These are phyloP conservation scores for Polygonum maritimum DNA, from an alignment of 148 eudicot genomes.

Conservation along the genomic window DNA sequence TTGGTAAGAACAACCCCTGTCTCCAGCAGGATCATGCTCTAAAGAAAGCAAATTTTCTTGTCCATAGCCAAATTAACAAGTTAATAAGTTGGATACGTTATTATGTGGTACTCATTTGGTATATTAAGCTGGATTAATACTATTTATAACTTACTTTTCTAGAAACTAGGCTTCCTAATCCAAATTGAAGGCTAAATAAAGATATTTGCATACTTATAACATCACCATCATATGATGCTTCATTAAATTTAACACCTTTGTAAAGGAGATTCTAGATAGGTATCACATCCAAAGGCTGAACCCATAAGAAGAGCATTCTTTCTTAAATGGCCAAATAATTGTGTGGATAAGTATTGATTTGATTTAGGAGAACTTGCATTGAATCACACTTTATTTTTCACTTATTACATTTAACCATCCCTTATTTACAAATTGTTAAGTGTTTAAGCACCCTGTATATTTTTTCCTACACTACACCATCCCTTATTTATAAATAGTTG, in stretches of 20 bases:
- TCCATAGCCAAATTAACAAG: neutral
- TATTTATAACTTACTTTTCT: neutral
- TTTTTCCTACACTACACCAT: no score
- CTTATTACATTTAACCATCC: no score
- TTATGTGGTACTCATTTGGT: neutral
- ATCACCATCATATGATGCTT: neutral
- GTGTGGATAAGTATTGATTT: neutral
- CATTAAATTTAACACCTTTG: neutral
- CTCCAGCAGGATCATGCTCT: no score
- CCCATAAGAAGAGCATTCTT: neutral
- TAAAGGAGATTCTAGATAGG: neutral
- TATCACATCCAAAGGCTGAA: neutral
- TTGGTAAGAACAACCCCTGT: no score
- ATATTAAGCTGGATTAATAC: neutral
- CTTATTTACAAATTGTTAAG: no score
- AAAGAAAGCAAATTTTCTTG: neutral
- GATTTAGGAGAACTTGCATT: no score
- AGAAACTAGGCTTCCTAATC: neutral
- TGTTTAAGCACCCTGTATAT: no score
- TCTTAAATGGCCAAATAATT: neutral
- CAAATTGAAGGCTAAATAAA: neutral
- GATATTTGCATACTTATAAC: neutral
- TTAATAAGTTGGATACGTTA: neutral
- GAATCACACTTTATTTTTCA: no score
- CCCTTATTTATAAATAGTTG: no score